phyloP scores from a whole-genome alignment of 345 rosid genomes.

The Rhizophora apiculata region DNA sequence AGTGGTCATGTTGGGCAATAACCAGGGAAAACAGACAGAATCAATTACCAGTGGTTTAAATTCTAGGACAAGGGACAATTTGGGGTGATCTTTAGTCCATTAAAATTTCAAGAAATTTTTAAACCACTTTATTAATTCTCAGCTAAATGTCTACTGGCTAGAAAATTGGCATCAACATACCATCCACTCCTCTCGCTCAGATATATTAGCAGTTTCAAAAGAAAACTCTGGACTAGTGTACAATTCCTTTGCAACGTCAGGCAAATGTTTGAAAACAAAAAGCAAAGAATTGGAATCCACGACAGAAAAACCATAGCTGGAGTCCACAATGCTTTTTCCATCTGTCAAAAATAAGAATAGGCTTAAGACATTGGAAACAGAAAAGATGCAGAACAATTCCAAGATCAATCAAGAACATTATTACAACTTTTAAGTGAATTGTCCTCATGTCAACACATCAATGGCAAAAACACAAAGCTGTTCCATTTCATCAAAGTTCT shows the following conservation, averaged over 20 bases:
- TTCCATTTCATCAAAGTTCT: slow-evolving; percentile 1
- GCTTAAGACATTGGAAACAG: slow-evolving; percentile 4
- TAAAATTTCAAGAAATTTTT: background rate
- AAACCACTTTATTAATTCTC: background rate
- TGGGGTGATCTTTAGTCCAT: background rate
- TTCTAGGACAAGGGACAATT: background rate
- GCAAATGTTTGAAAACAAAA: slow-evolving; percentile 70
- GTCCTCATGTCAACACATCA: background rate
- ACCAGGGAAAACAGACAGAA: background rate
- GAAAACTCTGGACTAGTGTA: slow-evolving; percentile 48
- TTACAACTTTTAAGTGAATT: background rate
- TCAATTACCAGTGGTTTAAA: background rate
- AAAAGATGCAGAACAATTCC: background rate
- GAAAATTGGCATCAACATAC: slow-evolving; percentile 36
- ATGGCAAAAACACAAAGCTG: background rate
- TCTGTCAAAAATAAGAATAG: slow-evolving; percentile 40
- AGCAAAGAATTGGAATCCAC: slow-evolving; percentile 76
- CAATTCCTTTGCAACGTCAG: slow-evolving; percentile 64
- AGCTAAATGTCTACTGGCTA: background rate
- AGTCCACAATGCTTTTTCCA: slow-evolving; percentile 51
- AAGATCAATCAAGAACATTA: background rate
- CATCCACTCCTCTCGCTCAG: slow-evolving; percentile 58
- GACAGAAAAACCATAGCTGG: slow-evolving; percentile 69
- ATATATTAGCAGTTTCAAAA: slow-evolving; percentile 40
- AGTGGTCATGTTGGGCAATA: background rate